Base-by-base conservation (phyloP, 768 basidiomycete species). In the Harrya chromipes region DNA sequence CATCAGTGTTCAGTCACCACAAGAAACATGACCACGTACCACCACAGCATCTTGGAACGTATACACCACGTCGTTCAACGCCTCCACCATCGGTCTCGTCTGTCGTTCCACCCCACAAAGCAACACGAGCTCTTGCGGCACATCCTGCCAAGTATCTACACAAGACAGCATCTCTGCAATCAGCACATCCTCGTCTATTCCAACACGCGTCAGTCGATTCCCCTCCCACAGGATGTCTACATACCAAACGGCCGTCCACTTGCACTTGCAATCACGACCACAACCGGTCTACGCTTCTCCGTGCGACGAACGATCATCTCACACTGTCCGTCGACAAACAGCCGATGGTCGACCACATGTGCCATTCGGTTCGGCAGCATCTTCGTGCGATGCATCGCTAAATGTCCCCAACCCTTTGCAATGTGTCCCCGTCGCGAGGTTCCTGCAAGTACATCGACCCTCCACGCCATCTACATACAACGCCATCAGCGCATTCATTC, bases 231-330 rank as follows among this genome's bases (percentile, higher is more conserved):
- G 11, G n/a, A 24, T 7, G 8, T 16, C 9, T 20, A 44, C 58
- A 0, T 41, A 62, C 61, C 61, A 29, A 60, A 62, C 23, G 29
- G 38, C 10, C 6, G 21, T n/a, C 38, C 47, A 12, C 4, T 39
- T 1, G 31, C 8, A 21, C 40, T 26, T 4, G 45, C 42, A 9
- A 50, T 29, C 29, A 37, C 19, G 14, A 60, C 20, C 40, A 64
- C 43, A 12, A 51, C 21, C 3, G 47, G 47, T 23, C 34, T 33
- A 20, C 37, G 27, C 2, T 8, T 31, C 17, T 7, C 14, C 1
- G 31, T n/a, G 6, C 52, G 47, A 17, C 27, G 46, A 21, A 64
- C 36, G 23, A 57, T 24, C 9, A 45, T 14, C 20, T 35, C 16
- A 1, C 21, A 44, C 7, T 35, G 45, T 8, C 26, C 33, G 7